A percentile compares a stretch with the other conserved stretches of the same genome.
phyloP scores from a whole-genome alignment of 2,329 filamentous ascomycete genomes.

The Blastomyces percursus region DNA sequence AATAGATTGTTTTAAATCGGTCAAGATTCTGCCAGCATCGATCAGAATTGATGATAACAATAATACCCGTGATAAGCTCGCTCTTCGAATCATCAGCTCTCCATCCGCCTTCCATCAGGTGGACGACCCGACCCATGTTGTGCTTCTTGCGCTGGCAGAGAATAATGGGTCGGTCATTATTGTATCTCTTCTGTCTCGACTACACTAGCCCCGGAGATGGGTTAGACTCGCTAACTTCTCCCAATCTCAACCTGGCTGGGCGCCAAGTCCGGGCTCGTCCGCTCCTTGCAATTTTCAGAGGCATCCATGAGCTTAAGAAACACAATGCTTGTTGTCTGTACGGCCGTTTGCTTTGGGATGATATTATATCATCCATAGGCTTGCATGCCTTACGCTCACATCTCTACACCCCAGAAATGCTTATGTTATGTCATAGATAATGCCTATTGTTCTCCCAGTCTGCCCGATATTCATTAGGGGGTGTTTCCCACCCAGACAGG shows the following conservation, averaged over 20 bases:
- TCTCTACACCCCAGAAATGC: not conserved
- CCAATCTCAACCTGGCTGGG: not conserved
- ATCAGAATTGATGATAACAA: not conserved
- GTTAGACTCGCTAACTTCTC: conserved; percentile 1
- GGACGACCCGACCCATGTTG: not conserved
- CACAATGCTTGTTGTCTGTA: not conserved
- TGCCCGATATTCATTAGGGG: no score
- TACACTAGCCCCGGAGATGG: not conserved
- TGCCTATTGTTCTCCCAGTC: not conserved
- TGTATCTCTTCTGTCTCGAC: not conserved
- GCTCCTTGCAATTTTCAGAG: not conserved
- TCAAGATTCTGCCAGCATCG: not conserved
- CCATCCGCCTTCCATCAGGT: not conserved
- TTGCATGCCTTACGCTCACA: not conserved
- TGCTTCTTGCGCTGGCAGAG: not conserved
- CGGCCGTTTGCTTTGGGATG: not conserved
- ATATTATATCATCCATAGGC: not conserved
- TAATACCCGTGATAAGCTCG: not conserved
- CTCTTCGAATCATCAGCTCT: not conserved
- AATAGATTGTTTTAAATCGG: not conserved
- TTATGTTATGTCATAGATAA: not conserved
- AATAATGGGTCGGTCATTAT: no score
- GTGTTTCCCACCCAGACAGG: no score
- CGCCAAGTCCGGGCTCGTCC: not conserved
- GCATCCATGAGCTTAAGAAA: not conserved